Evolutionary conservation across 345 rosid species (phyloP).

Genomic region (Eucalyptus regnans): DNA sequence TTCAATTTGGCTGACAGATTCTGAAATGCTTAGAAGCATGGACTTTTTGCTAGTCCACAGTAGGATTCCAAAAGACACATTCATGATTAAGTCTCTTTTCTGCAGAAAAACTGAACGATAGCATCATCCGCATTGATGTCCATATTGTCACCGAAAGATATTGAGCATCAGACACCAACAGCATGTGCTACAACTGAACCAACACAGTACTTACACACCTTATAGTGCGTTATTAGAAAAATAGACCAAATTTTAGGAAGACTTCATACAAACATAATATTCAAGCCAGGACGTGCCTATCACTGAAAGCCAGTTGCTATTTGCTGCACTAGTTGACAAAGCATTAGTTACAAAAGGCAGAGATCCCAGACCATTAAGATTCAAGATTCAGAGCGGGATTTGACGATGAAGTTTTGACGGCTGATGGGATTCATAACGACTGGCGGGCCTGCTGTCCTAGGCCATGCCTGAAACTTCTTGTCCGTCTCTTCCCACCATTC

Average conservation of each 20-base stretch:
- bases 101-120: neutral
- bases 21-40: neutral
- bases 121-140: neutral
- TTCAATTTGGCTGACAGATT: neutral
- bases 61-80: neutral
- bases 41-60: neutral
- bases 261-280: neutral
- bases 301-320: neutral
- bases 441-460: slow-evolving; percentile 87
- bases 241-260: neutral
- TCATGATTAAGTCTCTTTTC: neutral
- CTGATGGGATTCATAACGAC: slow-evolving; percentile 92
- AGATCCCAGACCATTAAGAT: neutral
- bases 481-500: slow-evolving; percentile 86
- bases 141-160: neutral
- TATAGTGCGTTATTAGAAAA: neutral
- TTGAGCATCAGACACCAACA: neutral
- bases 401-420: slow-evolving; percentile 87
- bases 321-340: neutral
- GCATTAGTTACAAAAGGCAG: neutral
- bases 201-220: neutral
- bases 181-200: neutral
- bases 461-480: slow-evolving; percentile 93
- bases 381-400: slow-evolving; percentile 15
- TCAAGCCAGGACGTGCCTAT: neutral